These are phyloP conservation scores for Termitomyces bulborhizus DNA, from an alignment of 768 basidiomycete genomes.

Conservation along the genomic window DNA sequence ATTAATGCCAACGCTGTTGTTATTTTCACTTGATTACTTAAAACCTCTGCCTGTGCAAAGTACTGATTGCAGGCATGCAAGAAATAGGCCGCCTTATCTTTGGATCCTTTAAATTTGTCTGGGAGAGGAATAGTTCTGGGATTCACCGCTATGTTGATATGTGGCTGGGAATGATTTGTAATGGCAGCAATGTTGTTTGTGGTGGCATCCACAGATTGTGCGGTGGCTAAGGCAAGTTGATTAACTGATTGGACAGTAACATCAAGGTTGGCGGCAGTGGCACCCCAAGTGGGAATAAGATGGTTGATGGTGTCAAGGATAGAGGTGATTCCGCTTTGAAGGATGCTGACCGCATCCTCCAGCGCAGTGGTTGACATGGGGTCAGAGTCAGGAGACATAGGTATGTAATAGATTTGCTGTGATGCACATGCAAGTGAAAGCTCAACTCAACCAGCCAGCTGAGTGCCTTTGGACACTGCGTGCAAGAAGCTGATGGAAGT, in stretches of 20 bases:
- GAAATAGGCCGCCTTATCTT: background rate
- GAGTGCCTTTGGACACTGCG: background rate
- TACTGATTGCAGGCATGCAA: background rate
- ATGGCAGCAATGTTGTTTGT: too few species aligned
- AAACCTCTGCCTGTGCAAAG: background rate
- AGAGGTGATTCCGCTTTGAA: background rate
- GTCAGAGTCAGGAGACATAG: too few species aligned
- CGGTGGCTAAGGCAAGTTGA: background rate
- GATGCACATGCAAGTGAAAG: background rate
- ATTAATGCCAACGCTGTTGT: too few species aligned
- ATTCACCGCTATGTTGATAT: too few species aligned
- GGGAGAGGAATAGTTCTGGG: background rate
- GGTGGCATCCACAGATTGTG: background rate
- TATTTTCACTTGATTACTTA: too few species aligned
- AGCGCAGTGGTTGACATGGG: too few species aligned
- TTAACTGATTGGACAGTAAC: background rate
- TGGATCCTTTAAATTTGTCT: background rate
- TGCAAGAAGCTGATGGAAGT: background rate
- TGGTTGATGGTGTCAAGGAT: background rate
- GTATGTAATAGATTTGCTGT: background rate
- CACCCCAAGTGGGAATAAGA: too few species aligned
- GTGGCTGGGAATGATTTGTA: too few species aligned
- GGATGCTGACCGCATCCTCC: background rate
- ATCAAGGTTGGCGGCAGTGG: background rate
- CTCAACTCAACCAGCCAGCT: background rate